Percentiles rank a stretch among this genome's conserved stretches.
phyloP scores from a whole-genome alignment of 495 filamentous ascomycete species.

The Aspergillus incahuasiensis region DNA sequence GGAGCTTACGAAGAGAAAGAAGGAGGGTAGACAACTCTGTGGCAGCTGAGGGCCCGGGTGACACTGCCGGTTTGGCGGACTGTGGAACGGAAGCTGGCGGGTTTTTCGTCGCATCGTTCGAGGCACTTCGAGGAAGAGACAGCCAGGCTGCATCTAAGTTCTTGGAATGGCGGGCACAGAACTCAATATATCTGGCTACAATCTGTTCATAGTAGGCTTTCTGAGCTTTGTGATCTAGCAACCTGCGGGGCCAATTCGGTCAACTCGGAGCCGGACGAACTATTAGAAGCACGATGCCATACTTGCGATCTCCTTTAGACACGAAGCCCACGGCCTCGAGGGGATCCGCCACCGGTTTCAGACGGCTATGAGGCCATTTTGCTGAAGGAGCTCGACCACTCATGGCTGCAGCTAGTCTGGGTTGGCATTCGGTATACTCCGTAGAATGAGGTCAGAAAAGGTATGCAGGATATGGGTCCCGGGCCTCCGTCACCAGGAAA shows the following conservation, averaged over 20 bases:
- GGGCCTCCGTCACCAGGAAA: background rate
- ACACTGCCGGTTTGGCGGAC: constrained; percentile 21
- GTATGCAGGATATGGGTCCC: background rate
- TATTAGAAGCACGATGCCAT: constrained; percentile 17
- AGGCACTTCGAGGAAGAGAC: constrained; percentile 50
- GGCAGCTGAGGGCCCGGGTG: constrained; percentile 32
- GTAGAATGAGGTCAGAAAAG: background rate
- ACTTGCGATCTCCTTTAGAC: constrained; percentile 82
- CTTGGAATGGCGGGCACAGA: constrained; percentile 68
- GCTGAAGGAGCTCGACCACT: constrained; percentile 15
- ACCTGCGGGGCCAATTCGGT: constrained; percentile 39
- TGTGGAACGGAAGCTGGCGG: constrained; percentile 29
- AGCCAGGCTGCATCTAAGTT: constrained; percentile 70
- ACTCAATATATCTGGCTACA: constrained; percentile 77
- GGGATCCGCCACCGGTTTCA: constrained; percentile 70
- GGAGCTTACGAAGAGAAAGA: constrained; percentile 81
- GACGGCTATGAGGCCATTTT: constrained; percentile 49
- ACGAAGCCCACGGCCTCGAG: constrained; percentile 75
- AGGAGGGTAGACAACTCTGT: constrained; percentile 56
- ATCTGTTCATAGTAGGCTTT: constrained; percentile 83
- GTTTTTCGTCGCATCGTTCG: constrained; percentile 38
- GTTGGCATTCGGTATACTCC: background rate
- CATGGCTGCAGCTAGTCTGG: constrained; percentile 9
- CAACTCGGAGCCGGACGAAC: background rate
- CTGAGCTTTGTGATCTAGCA: constrained; percentile 71